Percentiles rank a stretch among this genome's conserved stretches.
Evolutionary conservation across 441 rosid genomes (phyloP).

Genomic region (Arabidopsis hybrid): DNA sequence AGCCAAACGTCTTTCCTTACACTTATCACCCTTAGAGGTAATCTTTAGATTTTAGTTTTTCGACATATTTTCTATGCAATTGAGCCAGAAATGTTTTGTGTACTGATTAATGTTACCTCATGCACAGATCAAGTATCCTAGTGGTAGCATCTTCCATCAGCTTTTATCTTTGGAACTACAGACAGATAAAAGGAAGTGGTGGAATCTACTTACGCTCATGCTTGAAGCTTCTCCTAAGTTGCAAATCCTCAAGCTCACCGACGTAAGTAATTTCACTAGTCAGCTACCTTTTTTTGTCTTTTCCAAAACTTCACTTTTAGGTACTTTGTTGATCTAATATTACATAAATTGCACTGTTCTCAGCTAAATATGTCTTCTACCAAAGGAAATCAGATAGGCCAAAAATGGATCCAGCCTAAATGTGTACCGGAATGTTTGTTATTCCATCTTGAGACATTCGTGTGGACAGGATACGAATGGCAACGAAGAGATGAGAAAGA

Average conservation of each 20-base stretch:
- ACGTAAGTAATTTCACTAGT: not conserved
- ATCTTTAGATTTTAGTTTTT: too few relatives aligned
- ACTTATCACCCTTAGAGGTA: not conserved
- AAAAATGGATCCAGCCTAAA: not conserved
- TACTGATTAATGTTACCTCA: not conserved
- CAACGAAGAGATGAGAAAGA: not conserved
- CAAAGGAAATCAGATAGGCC: not conserved
- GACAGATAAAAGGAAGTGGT: not conserved
- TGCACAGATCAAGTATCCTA: not conserved
- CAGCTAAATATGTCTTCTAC: not conserved
- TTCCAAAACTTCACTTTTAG: too few relatives aligned
- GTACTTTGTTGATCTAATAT: too few relatives aligned
- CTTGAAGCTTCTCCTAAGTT: not conserved
- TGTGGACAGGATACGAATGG: not conserved
- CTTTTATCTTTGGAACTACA: not conserved
- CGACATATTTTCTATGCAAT: too few relatives aligned
- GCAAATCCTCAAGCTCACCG: not conserved
- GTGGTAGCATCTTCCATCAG: constrained; percentile 5
- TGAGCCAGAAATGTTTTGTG: not conserved
- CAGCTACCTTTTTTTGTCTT: too few relatives aligned
- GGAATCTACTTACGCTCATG: not conserved
- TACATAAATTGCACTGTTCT: not conserved
- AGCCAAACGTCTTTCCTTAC: not conserved
- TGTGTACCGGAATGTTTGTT: not conserved
- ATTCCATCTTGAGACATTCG: not conserved